Conservation (phyloP, 202 grass and related monocot species). For the Digitaria exilis region DNA sequence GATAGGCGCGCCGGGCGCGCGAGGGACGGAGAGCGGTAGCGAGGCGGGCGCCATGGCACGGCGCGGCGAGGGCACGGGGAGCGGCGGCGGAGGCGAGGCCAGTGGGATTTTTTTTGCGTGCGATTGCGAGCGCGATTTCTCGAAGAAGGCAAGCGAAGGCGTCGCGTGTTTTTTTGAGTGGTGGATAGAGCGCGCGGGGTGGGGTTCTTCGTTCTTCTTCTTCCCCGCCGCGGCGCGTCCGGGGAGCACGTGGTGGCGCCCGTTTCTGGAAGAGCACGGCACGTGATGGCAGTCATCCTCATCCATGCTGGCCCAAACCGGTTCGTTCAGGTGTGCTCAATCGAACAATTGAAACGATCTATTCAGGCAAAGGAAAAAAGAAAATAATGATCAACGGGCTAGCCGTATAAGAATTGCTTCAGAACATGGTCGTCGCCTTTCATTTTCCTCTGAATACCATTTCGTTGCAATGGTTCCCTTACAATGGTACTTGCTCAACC, state of each 20-base stretch:
- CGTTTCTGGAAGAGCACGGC: neutral
- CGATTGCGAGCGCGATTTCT: conserved; percentile 11
- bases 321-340: neutral
- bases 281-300: neutral
- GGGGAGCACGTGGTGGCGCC: neutral
- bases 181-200: conserved; percentile 22
- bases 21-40: conserved; percentile 5
- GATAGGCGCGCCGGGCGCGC: conserved; percentile 18
- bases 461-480: neutral
- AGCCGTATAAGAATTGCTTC: neutral
- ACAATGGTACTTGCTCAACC: neutral
- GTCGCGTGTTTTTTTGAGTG: conserved; percentile 41
- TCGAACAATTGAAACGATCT: too few species aligned
- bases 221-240: neutral
- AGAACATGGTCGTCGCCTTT: neutral
- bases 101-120: conserved; percentile 32
- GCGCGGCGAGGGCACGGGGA: conserved; percentile 20
- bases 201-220: neutral
- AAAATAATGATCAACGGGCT: neutral
- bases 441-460: neutral
- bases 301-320: too few species aligned
- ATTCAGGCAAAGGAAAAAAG: too few species aligned
- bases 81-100: neutral
- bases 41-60: conserved; percentile 45
- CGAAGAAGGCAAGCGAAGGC: neutral